Conservation (phyloP, 2,329 filamentous ascomycete genomes). For the Colletotrichum karsti region DNA sequence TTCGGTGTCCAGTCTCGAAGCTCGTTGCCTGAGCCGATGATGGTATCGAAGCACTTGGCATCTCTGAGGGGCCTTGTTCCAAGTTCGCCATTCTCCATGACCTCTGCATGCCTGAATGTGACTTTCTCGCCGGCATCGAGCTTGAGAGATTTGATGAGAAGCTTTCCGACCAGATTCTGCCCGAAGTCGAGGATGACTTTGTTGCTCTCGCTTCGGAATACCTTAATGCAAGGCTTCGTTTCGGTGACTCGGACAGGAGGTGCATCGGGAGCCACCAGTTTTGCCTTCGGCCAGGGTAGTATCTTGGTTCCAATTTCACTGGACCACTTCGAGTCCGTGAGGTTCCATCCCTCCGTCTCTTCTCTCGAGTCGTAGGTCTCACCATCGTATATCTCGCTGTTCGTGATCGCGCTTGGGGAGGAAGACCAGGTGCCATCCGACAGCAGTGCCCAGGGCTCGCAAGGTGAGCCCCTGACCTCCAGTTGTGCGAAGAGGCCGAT, state of each 20-base stretch:
- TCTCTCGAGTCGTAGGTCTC: conserved; percentile 40
- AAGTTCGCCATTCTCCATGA: conserved; percentile 21
- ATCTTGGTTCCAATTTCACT: conserved; percentile 11
- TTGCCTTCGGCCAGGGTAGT: conserved; percentile 26
- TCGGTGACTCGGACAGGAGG: conserved; percentile 40
- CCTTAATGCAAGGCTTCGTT: conserved; percentile 24
- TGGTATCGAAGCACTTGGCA: neutral
- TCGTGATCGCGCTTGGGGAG: conserved; percentile 27
- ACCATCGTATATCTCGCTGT: conserved; percentile 38
- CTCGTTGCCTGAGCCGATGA: neutral
- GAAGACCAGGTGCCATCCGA: conserved; percentile 41
- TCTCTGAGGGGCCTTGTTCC: conserved; percentile 3
- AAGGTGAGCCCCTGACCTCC: conserved; percentile 32
- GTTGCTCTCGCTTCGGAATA: conserved; percentile 44
- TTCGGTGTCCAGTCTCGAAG: conserved; percentile 2
- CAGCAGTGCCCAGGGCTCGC: conserved; percentile 30
- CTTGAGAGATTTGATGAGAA: conserved; percentile 9
- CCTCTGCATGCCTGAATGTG: conserved; percentile 8
- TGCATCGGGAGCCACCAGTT: conserved; percentile 40
- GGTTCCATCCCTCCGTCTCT: conserved; percentile 31
- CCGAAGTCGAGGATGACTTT: conserved; percentile 50
- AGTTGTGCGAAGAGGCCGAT: conserved; percentile 40
- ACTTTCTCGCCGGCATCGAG: neutral
- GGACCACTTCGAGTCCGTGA: neutral
- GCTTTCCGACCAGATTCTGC: conserved; percentile 26